phyloP scores from a whole-genome alignment of 2,329 filamentous ascomycete genomes.

The Colletotrichum costaricense region DNA sequence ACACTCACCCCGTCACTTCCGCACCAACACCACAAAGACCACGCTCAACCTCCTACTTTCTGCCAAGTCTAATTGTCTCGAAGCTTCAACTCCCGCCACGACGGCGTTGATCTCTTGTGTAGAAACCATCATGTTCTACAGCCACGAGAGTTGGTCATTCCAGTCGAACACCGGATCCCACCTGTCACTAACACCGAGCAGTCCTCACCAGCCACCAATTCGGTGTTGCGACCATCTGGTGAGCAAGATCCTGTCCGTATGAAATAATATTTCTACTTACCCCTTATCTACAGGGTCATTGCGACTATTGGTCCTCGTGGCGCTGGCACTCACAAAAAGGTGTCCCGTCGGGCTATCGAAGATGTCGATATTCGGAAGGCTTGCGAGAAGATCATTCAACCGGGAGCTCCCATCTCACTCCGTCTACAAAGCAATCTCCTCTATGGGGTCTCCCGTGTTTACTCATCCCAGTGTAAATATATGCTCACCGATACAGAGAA shows the following conservation, averaged over 20 bases:
- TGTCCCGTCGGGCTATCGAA: conserved; percentile 88
- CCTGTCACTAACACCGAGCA: conserved; percentile 47
- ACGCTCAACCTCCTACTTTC: too few species aligned
- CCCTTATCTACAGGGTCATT: conserved; percentile 75
- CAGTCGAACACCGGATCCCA: neutral
- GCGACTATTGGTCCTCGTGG: conserved; percentile 82
- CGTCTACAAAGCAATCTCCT: conserved; percentile 91
- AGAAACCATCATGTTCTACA: conserved; percentile 83
- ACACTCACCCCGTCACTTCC: neutral
- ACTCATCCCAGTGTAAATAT: conserved; percentile 87
- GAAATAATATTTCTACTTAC: neutral
- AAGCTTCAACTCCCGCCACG: neutral
- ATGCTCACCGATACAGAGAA: conserved; percentile 84
- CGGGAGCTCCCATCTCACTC: conserved; percentile 85
- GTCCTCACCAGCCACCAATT: conserved; percentile 88
- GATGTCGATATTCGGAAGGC: conserved; percentile 89
- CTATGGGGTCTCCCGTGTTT: conserved; percentile 87
- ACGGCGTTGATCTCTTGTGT: conserved; percentile 10
- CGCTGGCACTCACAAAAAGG: conserved; percentile 75
- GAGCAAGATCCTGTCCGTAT: conserved; percentile 43
- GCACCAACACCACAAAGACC: neutral
- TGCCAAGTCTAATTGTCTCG: neutral
- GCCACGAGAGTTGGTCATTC: conserved; percentile 82
- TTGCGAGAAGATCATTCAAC: conserved; percentile 87
- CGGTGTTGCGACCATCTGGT: conserved; percentile 97